These are phyloP conservation scores for Adansonia madagascariensis DNA, from an alignment of 441 rosid species.

Conservation along the genomic window DNA sequence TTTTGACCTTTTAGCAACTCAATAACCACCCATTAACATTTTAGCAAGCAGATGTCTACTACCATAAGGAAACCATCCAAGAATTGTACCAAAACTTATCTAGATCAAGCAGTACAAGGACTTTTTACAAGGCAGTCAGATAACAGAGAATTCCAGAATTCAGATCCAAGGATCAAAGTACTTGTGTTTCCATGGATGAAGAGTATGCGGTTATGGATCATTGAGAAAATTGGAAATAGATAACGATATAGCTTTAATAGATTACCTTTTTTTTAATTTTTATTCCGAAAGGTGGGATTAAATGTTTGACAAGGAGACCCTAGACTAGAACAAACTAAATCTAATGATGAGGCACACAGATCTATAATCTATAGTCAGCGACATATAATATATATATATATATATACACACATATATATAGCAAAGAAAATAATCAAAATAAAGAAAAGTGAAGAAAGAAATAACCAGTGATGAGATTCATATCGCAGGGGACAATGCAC, in stretches of 20 bases:
- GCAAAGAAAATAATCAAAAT: neutral
- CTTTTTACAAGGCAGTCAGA: neutral
- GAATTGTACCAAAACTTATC: neutral
- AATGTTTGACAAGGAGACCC: neutral
- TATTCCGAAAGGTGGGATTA: neutral
- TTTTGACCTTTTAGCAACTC: slow-evolving; percentile 6
- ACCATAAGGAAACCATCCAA: neutral
- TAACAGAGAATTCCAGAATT: neutral
- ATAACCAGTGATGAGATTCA: slow-evolving; percentile 89
- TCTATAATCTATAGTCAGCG: neutral
- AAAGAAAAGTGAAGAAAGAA: neutral
- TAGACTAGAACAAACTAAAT: neutral
- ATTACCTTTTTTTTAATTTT: neutral
- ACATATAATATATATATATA: no score
- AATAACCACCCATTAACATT: slow-evolving; percentile 1
- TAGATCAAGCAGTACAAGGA: neutral
- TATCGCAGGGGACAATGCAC: slow-evolving; percentile 93
- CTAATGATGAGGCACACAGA: neutral
- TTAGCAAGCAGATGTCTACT: neutral
- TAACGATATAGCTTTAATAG: no score
- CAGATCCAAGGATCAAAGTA: neutral
- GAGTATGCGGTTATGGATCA: no score
- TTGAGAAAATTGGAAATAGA: no score
- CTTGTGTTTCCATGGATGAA: neutral
- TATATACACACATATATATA: neutral